Percentiles rank a stretch among this genome's conserved stretches.
Evolutionary conservation across 257 asterid genomes (phyloP).

Genomic region (Thymus quinquecostatus): DNA sequence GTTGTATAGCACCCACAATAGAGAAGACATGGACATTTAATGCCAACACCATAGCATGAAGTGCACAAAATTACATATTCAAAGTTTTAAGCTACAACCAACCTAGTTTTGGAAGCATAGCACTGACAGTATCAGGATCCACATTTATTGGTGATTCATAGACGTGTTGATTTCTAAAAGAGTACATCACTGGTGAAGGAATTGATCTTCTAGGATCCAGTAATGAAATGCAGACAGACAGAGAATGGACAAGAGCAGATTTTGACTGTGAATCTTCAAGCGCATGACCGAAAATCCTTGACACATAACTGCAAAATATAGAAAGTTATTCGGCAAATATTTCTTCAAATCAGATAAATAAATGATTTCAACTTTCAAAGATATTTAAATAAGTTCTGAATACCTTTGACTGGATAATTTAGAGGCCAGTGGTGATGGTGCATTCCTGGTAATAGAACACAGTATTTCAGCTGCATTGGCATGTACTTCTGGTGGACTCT

Average conservation of each 20-base stretch:
- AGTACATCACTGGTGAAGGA: slow-evolving; percentile 70
- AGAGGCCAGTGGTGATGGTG: slow-evolving; percentile 85
- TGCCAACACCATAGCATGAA: slow-evolving; percentile 16
- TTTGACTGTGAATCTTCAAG: slow-evolving; percentile 81
- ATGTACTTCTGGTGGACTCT: slow-evolving; percentile 91
- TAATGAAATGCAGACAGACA: slow-evolving; percentile 85
- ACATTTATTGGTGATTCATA: slow-evolving; percentile 72
- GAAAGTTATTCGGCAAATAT: slow-evolving; percentile 22
- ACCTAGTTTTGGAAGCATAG: slow-evolving; percentile 98
- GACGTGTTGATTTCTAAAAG: slow-evolving; percentile 74
- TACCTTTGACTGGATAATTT: slow-evolving; percentile 92
- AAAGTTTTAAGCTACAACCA: slow-evolving; percentile 20
- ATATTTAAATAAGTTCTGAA: slow-evolving; percentile 26
- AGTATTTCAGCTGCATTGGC: slow-evolving; percentile 94
- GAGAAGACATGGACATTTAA: slow-evolving; percentile 3
- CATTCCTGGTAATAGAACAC: slow-evolving; percentile 86
- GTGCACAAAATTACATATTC: not conserved
- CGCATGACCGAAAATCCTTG: slow-evolving; percentile 86
- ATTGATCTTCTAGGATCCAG: slow-evolving; percentile 91
- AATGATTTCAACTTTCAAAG: slow-evolving; percentile 6
- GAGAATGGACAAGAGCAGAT: slow-evolving; percentile 87
- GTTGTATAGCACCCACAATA: slow-evolving; percentile 4
- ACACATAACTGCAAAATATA: slow-evolving; percentile 69
- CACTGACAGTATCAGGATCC: slow-evolving; percentile 81
- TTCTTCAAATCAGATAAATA: slow-evolving; percentile 7